Base-by-base conservation (phyloP, 2,329 filamentous ascomycete species). In the Arthrobotrys megalospora region DNA sequence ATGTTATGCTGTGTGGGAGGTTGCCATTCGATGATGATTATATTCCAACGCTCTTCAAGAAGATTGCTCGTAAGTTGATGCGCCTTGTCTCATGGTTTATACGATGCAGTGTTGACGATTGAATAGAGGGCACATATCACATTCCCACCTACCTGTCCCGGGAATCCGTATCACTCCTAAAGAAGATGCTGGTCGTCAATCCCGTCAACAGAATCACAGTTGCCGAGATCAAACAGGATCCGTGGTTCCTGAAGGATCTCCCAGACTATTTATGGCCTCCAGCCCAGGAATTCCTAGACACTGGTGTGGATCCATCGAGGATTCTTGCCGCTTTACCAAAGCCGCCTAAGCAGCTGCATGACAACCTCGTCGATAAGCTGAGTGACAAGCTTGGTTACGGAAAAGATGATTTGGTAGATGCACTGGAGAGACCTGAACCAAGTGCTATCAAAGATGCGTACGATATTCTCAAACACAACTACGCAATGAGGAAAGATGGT, bases 361-460 rank as follows among this genome's bases (percentile, higher is more conserved):
- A 96, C 77, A 91, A 93, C 80, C 95, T 98, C 2, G 95, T 97
- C 5, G 92, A 94, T 76, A 98, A 98, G 87, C 91, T 99, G 66
- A 96, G 95, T 82, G 96, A 95, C 86, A 97, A 94, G 0, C 98
- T 99, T 94, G 96, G 96, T 77, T 99, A 99, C 83, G 94, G 92
- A 41, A 95, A 93, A 84, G 92, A 92, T 79, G 96, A 99, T 86
- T 95, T 99, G 66, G 92, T 97, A 83, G 96, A 98, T 84, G 95
- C 96, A 21, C 87, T 99, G 80, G 91, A 92, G 82, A 94, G 93
- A 71, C 91, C 96, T 66, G 96, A 99, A 84, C 96, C 96, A 11
- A 98, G 94, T 75, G 94, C 96, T 10, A 97, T 99, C 87, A 99
- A 99, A 86, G 96, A 99, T 85, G 96, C 96, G 0, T 99, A 98